These are phyloP conservation scores for Phanerochaete carnosa DNA, from an alignment of 768 basidiomycete genomes.

Conservation along the genomic window DNA sequence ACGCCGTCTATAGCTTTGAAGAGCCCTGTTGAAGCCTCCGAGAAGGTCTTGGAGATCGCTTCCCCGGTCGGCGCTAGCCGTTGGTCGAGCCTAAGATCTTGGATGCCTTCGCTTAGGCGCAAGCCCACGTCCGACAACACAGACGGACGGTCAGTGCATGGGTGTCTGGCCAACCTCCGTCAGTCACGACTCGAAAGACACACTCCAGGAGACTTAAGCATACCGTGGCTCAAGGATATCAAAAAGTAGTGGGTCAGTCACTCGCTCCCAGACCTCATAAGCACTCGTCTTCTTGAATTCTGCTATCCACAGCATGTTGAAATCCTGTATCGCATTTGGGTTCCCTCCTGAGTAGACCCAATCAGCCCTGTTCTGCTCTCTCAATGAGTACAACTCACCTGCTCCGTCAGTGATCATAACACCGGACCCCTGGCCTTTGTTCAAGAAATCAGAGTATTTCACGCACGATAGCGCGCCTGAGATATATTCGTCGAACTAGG, in stretches of 20 bases:
- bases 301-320: conserved; percentile 83
- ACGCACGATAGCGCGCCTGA: conserved; percentile 83
- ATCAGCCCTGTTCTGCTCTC: conserved; percentile 12
- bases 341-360: conserved; percentile 34
- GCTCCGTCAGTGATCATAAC: conserved; percentile 68
- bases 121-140: conserved; percentile 90
- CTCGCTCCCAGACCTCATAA: conserved; percentile 84
- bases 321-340: conserved; percentile 65
- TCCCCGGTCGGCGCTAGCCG: conserved; percentile 92
- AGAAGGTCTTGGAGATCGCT: conserved; percentile 76
- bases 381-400: conserved; percentile 27
- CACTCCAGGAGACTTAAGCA: conserved; percentile 9
- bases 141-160: conserved; percentile 87
- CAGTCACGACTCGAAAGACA: background rate
- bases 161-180: conserved; percentile 57
- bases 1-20: conserved; percentile 92
- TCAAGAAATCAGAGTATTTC: conserved; percentile 84
- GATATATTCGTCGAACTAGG: conserved; percentile 91
- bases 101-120: conserved; percentile 88
- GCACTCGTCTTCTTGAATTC: conserved; percentile 89
- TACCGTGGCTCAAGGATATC: conserved; percentile 94
- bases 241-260: conserved; percentile 90
- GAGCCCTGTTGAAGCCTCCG: conserved; percentile 71
- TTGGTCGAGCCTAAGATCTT: conserved; percentile 90
- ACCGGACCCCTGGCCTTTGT: conserved; percentile 59